A percentile compares a stretch with the other conserved stretches of the same genome.
Evolutionary conservation across 257 asterid genomes (phyloP).

Genomic region (Rhazya stricta): DNA sequence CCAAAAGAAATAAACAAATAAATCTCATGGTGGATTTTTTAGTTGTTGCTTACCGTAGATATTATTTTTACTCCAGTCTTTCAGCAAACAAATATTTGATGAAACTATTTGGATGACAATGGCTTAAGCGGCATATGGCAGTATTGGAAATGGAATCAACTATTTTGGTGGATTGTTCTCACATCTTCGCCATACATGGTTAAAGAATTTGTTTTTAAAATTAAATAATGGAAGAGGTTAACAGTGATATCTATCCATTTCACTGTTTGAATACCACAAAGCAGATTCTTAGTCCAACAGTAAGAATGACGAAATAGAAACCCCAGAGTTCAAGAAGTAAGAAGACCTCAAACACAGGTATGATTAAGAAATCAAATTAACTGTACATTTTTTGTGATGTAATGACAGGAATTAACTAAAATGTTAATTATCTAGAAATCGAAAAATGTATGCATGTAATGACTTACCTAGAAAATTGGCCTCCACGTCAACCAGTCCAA

Average conservation of each 20-base stretch:
- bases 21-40: not conserved
- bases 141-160: not conserved
- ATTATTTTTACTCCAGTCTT: not conserved
- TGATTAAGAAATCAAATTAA: not conserved
- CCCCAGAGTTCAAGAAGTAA: not conserved
- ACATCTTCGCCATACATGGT: not conserved
- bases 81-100: not conserved
- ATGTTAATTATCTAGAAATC: not conserved
- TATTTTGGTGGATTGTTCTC: not conserved
- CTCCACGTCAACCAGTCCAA: slow-evolving; percentile 86
- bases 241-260: not conserved
- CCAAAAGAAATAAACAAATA: not conserved
- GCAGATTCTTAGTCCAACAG: not conserved
- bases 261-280: not conserved
- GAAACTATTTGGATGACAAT: not conserved
- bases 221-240: not conserved
- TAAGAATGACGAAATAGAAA: not conserved
- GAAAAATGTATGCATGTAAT: slow-evolving; percentile 11
- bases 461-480: slow-evolving; percentile 85
- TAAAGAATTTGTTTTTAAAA: not conserved
- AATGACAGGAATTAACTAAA: not conserved
- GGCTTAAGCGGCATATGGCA: not conserved
- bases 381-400: not conserved
- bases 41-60: not conserved
- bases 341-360: not conserved